phyloP scores from a whole-genome alignment of 1,139 yeast genomes.

The Geotrichum carabidarum region DNA sequence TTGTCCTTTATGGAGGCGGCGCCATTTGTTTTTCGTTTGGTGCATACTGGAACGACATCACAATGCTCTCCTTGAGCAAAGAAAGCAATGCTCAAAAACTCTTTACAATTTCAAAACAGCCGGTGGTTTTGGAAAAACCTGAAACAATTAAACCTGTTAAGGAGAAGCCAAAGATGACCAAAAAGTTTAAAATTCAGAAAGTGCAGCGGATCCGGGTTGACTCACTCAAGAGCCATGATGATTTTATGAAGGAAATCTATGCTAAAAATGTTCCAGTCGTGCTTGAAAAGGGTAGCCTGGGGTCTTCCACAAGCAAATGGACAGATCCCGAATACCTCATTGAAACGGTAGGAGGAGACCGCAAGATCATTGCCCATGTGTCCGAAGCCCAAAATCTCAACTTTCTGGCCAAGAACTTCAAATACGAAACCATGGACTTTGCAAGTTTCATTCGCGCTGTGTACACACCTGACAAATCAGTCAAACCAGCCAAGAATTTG shows the following conservation, averaged over 20 bases:
- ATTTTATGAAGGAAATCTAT: constrained; percentile 16
- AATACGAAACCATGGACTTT: constrained; percentile 32
- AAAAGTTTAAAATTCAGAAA: constrained; percentile 9
- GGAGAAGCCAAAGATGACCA: background rate
- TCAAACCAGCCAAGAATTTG: constrained; percentile 16
- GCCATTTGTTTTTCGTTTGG: constrained; percentile 85
- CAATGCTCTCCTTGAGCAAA: constrained; percentile 20
- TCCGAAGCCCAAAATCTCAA: constrained; percentile 30
- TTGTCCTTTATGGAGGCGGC: constrained; percentile 60
- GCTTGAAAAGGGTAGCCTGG: constrained; percentile 28
- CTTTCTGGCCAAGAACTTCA: constrained; percentile 36
- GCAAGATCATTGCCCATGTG: constrained; percentile 33
- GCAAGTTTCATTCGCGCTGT: constrained; percentile 31
- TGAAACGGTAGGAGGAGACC: constrained; percentile 30
- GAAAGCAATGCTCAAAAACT: background rate
- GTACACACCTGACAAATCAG: constrained; percentile 14
- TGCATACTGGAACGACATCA: constrained; percentile 51
- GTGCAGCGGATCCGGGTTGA: constrained; percentile 5
- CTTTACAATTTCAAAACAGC: background rate
- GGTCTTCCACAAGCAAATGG: constrained; percentile 32
- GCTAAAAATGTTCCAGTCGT: constrained; percentile 24
- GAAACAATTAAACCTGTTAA: background rate
- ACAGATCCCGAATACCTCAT: constrained; percentile 31
- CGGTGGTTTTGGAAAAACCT: constrained; percentile 6
- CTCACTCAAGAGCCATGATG: constrained; percentile 1